Base-by-base conservation (phyloP, 257 asterid species). In the Solanum pennellii region DNA sequence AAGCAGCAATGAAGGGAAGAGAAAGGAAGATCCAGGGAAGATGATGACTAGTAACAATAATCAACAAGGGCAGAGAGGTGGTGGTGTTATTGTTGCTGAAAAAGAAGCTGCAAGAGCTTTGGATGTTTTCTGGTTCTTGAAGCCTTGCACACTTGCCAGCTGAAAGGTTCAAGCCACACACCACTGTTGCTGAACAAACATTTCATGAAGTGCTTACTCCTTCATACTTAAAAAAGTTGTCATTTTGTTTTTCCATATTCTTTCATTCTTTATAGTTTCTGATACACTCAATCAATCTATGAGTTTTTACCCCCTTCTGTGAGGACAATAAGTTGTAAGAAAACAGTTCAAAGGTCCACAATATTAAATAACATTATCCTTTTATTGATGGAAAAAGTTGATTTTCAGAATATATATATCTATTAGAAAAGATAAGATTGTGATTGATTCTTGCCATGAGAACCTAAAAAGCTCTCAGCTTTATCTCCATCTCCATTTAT, bases 61-160 rank as follows among this genome's bases (percentile, higher is more conserved):
- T 79, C 84, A 75, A 41, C 90, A 90, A 76, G 90, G 90, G 71
- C 92, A 86, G 29, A 80, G 85, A 80, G 68, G 85, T 49, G 82
- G 49, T 18, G 71, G 49, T 18, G 71, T 88, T 25, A 62, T 79
- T 59, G 5, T 71, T 86, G 91, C 90, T 41, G 98, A 94, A 77
- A 93, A 92, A 75, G 99, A 94, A 89, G 94, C 93, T 89, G 94
- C 93, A 88, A 93, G 92, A 92, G 89, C 94, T 83, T 89, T 97
- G 92, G 98, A 96, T 91, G 99, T 93, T 35, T 95, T 97, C 92
- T 97, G 99, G 98, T 96, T 97, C 93, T 90, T 97, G 77, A 97
- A 96, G 91, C 99, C 99, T 85, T 97, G 99, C 95, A 91, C 98
- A 39, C 95, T 95, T 88, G 92, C 97, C 60, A 92, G 91, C 87